A percentile compares a stretch with the other conserved stretches of the same genome.
These are phyloP conservation scores for Papiliotrema terrestris DNA, from an alignment of 1,284 basidiomycete species.

Conservation along the genomic window DNA sequence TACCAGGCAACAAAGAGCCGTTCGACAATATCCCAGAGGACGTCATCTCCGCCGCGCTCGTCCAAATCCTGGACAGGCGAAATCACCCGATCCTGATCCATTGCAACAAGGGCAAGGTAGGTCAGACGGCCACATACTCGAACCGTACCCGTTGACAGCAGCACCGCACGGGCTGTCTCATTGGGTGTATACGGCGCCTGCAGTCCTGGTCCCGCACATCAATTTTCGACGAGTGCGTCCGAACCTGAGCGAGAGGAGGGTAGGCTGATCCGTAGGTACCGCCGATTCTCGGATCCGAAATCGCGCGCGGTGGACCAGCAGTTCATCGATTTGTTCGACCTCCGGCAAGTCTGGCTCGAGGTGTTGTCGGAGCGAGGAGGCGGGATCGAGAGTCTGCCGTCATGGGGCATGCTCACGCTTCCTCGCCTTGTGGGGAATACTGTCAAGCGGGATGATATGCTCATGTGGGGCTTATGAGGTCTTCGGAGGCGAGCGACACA, in stretches of 20 bases:
- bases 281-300: conserved; percentile 54
- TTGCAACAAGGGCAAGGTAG: conserved; percentile 58
- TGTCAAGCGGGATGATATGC: background rate
- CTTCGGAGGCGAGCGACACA: too few relatives aligned
- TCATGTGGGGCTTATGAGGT: conserved; percentile 8
- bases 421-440: conserved; percentile 15
- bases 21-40: conserved; percentile 55
- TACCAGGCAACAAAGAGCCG: conserved; percentile 57
- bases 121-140: conserved; percentile 17
- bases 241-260: background rate
- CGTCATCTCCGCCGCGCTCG: conserved; percentile 55
- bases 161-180: conserved; percentile 57
- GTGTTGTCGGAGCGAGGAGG: conserved; percentile 20
- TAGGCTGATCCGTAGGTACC: conserved; percentile 35
- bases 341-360: conserved; percentile 39
- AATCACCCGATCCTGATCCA: conserved; percentile 58
- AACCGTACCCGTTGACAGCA: too few relatives aligned
- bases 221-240: conserved; percentile 54
- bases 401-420: conserved; percentile 38
- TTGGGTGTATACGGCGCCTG: conserved; percentile 55
- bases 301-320: conserved; percentile 55
- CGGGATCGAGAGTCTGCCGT: conserved; percentile 35
- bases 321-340: conserved; percentile 55
- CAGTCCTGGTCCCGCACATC: conserved; percentile 56
- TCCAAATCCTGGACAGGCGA: conserved; percentile 54